Percentiles rank a stretch among this genome's conserved stretches.
Conservation (phyloP, 164 flowering plant genomes). For the Saururus chinensis region DNA sequence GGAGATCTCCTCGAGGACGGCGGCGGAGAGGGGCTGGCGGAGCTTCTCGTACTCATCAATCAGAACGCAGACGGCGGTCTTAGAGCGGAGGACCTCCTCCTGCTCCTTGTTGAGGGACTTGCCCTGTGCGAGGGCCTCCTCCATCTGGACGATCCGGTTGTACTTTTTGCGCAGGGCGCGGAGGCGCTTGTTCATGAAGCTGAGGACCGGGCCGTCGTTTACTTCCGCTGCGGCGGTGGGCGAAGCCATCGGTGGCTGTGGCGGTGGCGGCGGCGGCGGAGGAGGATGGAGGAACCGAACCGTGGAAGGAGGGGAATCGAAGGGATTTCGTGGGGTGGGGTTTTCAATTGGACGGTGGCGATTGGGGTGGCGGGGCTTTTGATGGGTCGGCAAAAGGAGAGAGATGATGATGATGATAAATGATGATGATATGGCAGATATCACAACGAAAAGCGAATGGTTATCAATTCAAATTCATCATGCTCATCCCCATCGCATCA, state of each 20-base stretch:
- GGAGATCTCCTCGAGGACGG: conserved; percentile 56
- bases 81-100: conserved; percentile 72
- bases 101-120: conserved; percentile 83
- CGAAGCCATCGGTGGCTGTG: conserved; percentile 11
- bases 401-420: too few species aligned
- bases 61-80: conserved; percentile 39
- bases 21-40: conserved; percentile 53
- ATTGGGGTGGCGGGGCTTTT: not conserved
- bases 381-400: not conserved
- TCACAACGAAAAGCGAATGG: too few species aligned
- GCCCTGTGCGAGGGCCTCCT: conserved; percentile 63
- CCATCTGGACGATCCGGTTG: conserved; percentile 76
- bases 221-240: conserved; percentile 32
- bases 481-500: too few species aligned
- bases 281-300: too few species aligned
- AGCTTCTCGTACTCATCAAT: conserved; percentile 95
- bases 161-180: conserved; percentile 73
- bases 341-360: not conserved
- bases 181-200: conserved; percentile 78
- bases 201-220: conserved; percentile 77
- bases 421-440: too few species aligned
- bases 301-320: not conserved
- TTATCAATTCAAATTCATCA: too few species aligned
- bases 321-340: not conserved
- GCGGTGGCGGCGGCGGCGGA: not conserved